These are phyloP conservation scores for Colletotrichum echinochloae DNA, from an alignment of 2,329 filamentous ascomycete species.

Conservation along the genomic window DNA sequence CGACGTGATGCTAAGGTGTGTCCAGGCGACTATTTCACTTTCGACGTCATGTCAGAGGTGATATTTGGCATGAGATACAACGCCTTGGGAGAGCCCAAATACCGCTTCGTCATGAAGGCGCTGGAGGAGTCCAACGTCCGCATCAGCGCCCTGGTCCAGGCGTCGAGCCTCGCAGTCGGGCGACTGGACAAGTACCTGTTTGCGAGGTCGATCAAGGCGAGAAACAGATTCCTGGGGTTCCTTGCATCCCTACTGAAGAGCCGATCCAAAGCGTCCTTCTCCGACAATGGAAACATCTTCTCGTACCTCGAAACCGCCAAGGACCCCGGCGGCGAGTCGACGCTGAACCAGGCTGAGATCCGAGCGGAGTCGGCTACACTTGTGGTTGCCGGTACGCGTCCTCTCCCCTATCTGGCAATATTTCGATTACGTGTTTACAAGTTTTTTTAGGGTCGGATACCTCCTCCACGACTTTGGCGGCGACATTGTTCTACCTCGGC, in stretches of 20 bases:
- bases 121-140: conserved; percentile 44
- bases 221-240: conserved; percentile 21
- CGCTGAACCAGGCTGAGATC: conserved; percentile 52
- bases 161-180: conserved; percentile 17
- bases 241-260: conserved; percentile 38
- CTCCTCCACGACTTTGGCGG: conserved; percentile 52
- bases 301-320: conserved; percentile 59
- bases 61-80: conserved; percentile 28
- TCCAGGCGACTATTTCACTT: conserved; percentile 25
- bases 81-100: neutral
- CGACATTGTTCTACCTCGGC: conserved; percentile 54
- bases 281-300: conserved; percentile 60
- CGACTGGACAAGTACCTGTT: conserved; percentile 23
- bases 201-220: conserved; percentile 8
- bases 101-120: conserved; percentile 39
- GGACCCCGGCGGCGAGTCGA: conserved; percentile 58
- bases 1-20: neutral
- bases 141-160: conserved; percentile 39
- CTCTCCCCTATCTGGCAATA: neutral
- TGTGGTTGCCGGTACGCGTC: conserved; percentile 42
- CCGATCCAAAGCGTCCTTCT: conserved; percentile 32
- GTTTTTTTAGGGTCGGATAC: conserved; percentile 53
- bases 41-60: conserved; percentile 23
- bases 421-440: neutral
- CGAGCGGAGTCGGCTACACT: conserved; percentile 57